Conservation (phyloP, 345 rosid species). For the Lepidium sativum region DNA sequence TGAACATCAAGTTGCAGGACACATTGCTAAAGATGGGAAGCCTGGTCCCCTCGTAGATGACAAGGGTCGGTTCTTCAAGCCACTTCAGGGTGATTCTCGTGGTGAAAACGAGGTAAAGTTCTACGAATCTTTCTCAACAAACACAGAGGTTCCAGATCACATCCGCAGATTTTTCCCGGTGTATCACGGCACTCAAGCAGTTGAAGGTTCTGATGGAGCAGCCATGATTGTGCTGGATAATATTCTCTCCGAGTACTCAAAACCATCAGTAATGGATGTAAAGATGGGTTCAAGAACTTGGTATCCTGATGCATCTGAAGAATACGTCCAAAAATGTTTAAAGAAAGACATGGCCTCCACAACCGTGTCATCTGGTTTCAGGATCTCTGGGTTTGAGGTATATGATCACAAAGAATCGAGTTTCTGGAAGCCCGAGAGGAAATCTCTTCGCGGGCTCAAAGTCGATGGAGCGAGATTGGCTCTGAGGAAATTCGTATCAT, state of each 20-base stretch:
- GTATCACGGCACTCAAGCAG: slow-evolving; percentile 56
- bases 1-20: slow-evolving; percentile 97
- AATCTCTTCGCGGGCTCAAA: slow-evolving; percentile 33
- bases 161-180: slow-evolving; percentile 62
- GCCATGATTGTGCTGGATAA: slow-evolving; percentile 64
- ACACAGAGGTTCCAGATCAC: slow-evolving; percentile 50
- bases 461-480: slow-evolving; percentile 45
- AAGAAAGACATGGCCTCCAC: slow-evolving; percentile 55
- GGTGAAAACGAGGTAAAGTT: slow-evolving; percentile 67
- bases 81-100: slow-evolving; percentile 62
- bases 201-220: slow-evolving; percentile 81
- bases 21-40: slow-evolving; percentile 47
- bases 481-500: slow-evolving; percentile 76
- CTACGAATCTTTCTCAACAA: slow-evolving; percentile 54
- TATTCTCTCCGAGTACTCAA: slow-evolving; percentile 26
- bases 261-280: slow-evolving; percentile 73
- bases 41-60: slow-evolving; percentile 82
- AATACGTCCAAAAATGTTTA: slow-evolving; percentile 54
- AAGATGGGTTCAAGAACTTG: slow-evolving; percentile 96
- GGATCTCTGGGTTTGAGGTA: slow-evolving; percentile 69
- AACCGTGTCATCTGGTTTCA: slow-evolving; percentile 52
- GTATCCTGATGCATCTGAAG: slow-evolving; percentile 75
- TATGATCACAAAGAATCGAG: slow-evolving; percentile 34
- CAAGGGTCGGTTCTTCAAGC: slow-evolving; percentile 84
- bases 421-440: slow-evolving; percentile 64